Evolutionary conservation across 2,329 filamentous ascomycete species (phyloP), one percentile per base, ranked within the genome.

Genomic region (Xylariaceae sp.): DNA sequence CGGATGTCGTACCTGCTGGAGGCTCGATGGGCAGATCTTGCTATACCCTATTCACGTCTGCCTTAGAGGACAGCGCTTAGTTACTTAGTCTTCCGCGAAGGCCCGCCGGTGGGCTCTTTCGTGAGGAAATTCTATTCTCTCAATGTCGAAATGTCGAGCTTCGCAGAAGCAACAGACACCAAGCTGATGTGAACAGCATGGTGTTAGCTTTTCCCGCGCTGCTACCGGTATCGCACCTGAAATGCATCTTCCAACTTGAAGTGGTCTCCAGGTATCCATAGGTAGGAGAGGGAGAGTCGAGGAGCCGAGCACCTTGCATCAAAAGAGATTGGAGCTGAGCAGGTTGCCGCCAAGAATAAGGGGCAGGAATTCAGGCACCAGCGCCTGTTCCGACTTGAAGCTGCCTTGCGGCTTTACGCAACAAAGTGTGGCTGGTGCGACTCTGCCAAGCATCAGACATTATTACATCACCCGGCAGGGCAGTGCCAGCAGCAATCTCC

Each of bases 401-500:
- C n/a, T 13, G 24, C 7, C 5, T 26, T 12, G 12, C 19, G 13
- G 23, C 16, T 22, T 28, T 55, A 58, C 57, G 57, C 56, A 58
- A 57, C 45, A 49, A 41, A 44, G 32, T 53, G 55, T 56, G 55
- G 56, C 57, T 57, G 49, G 50, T 46, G 45, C 25, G 13, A 37
- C 30, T 32, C 33, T 32, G 42, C 45, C 43, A 45, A 38, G 28
- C 9, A 31, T 13, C 26, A 31, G 22, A 23, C 19, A 19, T n/a
- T 24, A 57, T 58, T 58, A 58, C 55, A 56, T 57, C 55, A 56
- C n/a, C n/a, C n/a, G n/a, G n/a, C n/a, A n/a, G n/a, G n/a, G 46
- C 43, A 42, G 25, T 35, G 24, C 10, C 29, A 24, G 35, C 24
- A 8, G 24, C 21, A 25, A 22, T 13, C 9, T 14, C 16, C 21